phyloP scores from a whole-genome alignment of 345 rosid genomes.

The Brassica rapa region DNA sequence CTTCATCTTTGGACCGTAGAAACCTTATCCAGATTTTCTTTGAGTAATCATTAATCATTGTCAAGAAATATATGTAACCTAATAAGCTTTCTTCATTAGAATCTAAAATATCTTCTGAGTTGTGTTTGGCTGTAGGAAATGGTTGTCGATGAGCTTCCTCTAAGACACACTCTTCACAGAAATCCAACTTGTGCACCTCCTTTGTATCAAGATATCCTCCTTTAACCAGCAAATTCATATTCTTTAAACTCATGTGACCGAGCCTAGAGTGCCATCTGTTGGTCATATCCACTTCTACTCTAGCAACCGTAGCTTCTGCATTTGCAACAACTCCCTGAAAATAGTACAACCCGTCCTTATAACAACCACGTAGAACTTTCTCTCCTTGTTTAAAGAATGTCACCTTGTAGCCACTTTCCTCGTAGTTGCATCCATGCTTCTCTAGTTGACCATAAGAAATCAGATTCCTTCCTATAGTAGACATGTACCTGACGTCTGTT shows the following conservation, averaged over 20 bases:
- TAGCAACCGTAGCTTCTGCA: not conserved
- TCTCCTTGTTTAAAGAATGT: not conserved
- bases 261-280: too few species aligned
- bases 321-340: not conserved
- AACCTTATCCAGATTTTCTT: not conserved
- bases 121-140: too few species aligned
- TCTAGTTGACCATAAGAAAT: not conserved
- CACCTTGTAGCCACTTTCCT: not conserved
- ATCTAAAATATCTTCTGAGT: too few species aligned
- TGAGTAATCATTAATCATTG: not conserved
- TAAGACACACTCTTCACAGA: too few species aligned
- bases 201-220: too few species aligned
- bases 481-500: not conserved
- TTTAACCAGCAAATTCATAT: too few species aligned
- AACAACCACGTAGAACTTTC: too few species aligned
- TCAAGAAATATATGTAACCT: not conserved
- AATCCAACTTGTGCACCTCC: too few species aligned
- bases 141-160: too few species aligned
- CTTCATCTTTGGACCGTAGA: not conserved
- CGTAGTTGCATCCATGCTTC: not conserved
- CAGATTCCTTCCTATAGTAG: not conserved
- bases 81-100: not conserved
- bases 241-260: too few species aligned
- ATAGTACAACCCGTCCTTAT: not conserved
- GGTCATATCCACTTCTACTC: too few species aligned